These are phyloP conservation scores for Didymosphaeria variabile DNA, from an alignment of 2,329 filamentous ascomycete genomes.

Conservation along the genomic window DNA sequence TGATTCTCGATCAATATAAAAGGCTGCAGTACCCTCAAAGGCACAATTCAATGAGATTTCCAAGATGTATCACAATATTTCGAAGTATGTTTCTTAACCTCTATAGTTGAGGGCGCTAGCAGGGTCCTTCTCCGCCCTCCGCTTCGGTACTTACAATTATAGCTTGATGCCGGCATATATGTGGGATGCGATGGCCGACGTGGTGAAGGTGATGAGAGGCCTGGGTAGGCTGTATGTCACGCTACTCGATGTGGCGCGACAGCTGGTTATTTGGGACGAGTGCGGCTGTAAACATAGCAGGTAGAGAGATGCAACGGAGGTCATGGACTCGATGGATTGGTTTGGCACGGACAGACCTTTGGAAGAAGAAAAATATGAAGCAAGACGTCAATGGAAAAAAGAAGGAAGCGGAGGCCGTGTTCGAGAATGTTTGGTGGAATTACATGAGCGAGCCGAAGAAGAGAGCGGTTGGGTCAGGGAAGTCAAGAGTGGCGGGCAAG, in stretches of 20 bases:
- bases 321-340: not conserved
- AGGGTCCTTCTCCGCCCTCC: no score
- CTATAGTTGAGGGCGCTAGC: no score
- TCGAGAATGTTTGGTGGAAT: not conserved
- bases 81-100: no score
- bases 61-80: no score
- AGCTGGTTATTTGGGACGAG: not conserved
- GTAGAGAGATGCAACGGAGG: not conserved
- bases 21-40: no score
- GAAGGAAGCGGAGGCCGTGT: not conserved
- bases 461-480: not conserved
- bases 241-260: not conserved
- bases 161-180: no score
- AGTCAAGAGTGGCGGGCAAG: not conserved
- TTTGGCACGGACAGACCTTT: not conserved
- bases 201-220: not conserved
- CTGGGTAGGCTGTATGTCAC: not conserved
- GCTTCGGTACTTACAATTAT: no score
- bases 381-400: not conserved
- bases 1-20: no score
- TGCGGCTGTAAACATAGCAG: not conserved
- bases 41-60: no score
- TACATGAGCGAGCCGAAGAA: not conserved
- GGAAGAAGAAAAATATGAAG: not conserved
- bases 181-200: no score